Base-by-base conservation (phyloP, 768 basidiomycete species). In the Naganishia vishniacii region DNA sequence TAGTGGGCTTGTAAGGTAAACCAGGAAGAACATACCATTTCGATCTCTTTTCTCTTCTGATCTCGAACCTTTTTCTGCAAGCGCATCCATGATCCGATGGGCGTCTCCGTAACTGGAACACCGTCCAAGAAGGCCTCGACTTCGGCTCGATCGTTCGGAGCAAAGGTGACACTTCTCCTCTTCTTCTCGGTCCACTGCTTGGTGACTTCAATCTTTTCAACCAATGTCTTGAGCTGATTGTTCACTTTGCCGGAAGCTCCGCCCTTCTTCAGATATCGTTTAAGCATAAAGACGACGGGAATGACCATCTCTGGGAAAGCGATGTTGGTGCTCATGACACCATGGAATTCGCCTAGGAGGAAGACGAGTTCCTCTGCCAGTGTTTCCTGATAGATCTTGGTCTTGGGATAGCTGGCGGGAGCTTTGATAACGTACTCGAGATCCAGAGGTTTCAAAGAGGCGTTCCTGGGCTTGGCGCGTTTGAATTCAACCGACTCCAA, bases 281-380 rank as follows among this genome's bases (percentile, higher is more conserved):
- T 84, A 56, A 99, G 80, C 0, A 84, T 80, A 12, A 88, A 82
- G 16, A 85, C 78, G 40, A 92, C 80, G 2, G 93, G 92, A 13
- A 97, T 83, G 15, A 85, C 81, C 42, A 94, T 82, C 78, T 99
- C 95, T 1, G 95, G 94, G 81, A 95, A 98, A 0, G 90, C 90
- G 65, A 97, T 85, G 75, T 87, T 89, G 0, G 85, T 87, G 51
- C 89, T 87, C 0, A 93, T 85, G 0, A 84, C 79, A 32, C 84
- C 85, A 31, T 85, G 81, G 59, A 91, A 84, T 71, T 92, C 91
- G 1, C 85, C 86, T 25, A 94, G 80, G 28, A 90, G 77, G 77
- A 84, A 94, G 5, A 82, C 75, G 16, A 86, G 79, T 77, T 98
- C 95, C 59, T 98, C 93, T 2, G 85, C 81, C 42, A 95, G 77